A percentile compares a stretch with the other conserved stretches of the same genome.
phyloP scores from a whole-genome alignment of 352 stramenopile genomes.

The Aphanomyces astaci region DNA sequence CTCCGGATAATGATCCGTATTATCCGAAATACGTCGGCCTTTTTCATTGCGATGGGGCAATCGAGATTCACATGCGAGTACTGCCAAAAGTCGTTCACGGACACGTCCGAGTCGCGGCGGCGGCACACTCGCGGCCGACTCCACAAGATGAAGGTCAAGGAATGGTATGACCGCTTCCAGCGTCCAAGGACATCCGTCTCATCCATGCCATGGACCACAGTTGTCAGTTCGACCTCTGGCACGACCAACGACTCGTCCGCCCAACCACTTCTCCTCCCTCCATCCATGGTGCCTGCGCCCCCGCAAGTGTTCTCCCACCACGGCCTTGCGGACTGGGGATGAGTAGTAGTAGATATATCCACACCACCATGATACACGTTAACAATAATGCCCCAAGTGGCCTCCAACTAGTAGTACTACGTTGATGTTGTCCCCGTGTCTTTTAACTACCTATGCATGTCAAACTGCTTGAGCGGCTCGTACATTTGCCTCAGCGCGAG shows the following conservation, averaged over 20 bases:
- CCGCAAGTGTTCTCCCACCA: neutral
- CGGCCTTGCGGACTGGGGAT: conserved; percentile 18
- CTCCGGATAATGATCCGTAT: neutral
- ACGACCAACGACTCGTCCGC: neutral
- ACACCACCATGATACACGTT: no score
- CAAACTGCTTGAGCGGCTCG: conserved; percentile 70
- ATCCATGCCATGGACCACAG: neutral
- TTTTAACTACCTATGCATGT: conserved; percentile 25
- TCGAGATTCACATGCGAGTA: conserved; percentile 61
- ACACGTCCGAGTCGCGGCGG: conserved; percentile 59
- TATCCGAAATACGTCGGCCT: neutral
- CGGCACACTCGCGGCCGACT: conserved; percentile 58
- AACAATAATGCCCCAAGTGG: no score
- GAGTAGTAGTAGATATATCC: neutral
- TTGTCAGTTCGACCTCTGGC: neutral
- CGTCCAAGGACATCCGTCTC: neutral
- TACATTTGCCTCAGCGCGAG: conserved; percentile 69
- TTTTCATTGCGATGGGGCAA: conserved; percentile 21
- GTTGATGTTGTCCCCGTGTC: neutral
- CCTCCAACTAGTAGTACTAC: no score
- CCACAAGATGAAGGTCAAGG: conserved; percentile 76
- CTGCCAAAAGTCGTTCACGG: conserved; percentile 74
- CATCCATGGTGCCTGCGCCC: conserved; percentile 12
- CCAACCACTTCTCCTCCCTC: neutral
- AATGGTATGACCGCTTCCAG: conserved; percentile 75